phyloP scores from a whole-genome alignment of 139 green algal species.

The Zygnema cylindricum region DNA sequence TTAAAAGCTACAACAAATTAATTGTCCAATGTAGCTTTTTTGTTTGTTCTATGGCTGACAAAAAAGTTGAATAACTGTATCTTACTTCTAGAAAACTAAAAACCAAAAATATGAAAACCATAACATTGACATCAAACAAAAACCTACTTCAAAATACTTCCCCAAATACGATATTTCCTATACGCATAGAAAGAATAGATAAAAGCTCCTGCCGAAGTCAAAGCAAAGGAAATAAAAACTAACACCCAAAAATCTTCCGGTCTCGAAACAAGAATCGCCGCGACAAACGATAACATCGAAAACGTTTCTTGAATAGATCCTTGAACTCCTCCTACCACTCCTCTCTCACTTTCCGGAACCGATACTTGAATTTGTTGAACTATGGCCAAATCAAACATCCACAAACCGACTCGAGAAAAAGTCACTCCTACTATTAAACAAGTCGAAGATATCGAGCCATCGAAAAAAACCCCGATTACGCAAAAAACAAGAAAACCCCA shows the following conservation, averaged over 20 bases:
- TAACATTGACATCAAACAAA: no score
- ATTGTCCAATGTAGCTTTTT: no score
- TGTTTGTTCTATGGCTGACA: no score
- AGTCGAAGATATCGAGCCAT: background rate
- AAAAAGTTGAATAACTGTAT: no score
- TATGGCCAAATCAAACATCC: constrained; percentile 81
- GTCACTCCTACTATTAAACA: constrained; percentile 75
- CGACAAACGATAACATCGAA: constrained; percentile 71
- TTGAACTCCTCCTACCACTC: constrained; percentile 79
- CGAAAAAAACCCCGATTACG: background rate
- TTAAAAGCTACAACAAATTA: no score
- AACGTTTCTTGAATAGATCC: constrained; percentile 75
- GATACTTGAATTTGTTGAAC: constrained; percentile 81
- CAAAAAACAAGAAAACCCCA: background rate
- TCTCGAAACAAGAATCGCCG: constrained; percentile 56
- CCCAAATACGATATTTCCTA: no score
- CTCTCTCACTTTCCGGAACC: constrained; percentile 62
- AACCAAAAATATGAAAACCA: no score
- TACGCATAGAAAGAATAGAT: background rate
- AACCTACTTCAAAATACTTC: no score
- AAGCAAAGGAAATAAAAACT: background rate
- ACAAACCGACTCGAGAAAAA: constrained; percentile 77
- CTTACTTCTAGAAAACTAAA: no score
- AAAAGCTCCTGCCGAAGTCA: background rate
- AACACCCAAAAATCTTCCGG: constrained; percentile 2